Conservation (phyloP, 2,329 filamentous ascomycete species). For the Aureobasidium sp. region DNA sequence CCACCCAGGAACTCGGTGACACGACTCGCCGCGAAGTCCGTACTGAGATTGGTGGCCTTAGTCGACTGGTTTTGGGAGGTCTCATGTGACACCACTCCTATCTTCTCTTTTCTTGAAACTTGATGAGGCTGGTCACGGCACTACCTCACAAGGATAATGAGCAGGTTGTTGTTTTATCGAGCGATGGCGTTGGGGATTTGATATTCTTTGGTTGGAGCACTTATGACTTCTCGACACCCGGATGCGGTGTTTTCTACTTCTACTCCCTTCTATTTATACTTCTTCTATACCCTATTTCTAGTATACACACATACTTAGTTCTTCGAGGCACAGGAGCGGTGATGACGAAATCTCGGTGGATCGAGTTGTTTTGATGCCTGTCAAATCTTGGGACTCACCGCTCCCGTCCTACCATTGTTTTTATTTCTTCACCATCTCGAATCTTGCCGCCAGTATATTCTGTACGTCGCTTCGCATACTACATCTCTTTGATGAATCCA, state of each 20-base stretch:
- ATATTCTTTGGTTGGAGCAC: not conserved
- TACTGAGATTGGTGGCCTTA: slow-evolving; percentile 73
- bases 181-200: not conserved
- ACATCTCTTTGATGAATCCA: not conserved
- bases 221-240: not conserved
- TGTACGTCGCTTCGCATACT: not conserved
- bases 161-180: not conserved
- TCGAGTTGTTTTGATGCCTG: not conserved
- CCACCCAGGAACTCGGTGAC: slow-evolving; percentile 91
- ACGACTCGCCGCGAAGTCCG: slow-evolving; percentile 66
- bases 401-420: not conserved
- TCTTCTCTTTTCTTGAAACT: not conserved
- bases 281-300: not conserved
- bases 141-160: not conserved
- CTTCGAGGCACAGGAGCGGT: not conserved
- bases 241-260: not conserved
- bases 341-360: not conserved
- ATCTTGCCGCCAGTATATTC: not conserved
- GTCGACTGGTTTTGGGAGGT: slow-evolving; percentile 41
- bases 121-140: not conserved
- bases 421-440: not conserved
- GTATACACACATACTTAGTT: not conserved
- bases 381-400: not conserved
- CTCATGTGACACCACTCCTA: not conserved
- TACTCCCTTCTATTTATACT: not conserved